Base-by-base conservation (phyloP, 805 yeast species). In the Wickerhamiella shivajii region DNA sequence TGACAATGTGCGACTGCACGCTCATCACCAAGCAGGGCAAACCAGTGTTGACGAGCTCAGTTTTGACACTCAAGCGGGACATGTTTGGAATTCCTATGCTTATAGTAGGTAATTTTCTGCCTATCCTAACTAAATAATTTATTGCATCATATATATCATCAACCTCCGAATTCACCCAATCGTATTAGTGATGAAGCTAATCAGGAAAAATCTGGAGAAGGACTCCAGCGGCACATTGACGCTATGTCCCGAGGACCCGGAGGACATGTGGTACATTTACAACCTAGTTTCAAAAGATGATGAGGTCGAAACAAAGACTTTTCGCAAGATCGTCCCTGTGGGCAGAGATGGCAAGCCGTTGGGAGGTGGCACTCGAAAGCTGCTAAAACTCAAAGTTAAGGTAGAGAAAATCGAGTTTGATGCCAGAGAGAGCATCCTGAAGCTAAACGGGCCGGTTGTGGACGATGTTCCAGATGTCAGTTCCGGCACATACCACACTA, bases 51-150 rank as follows among this genome's bases (percentile, higher is more conserved):
- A 80, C 96, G 0, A 71, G 81, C 18, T 76, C 93, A 46, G 75
- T 79, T 47, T 81, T 95, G 93, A 90, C 97, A 1, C 60, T 90
- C 43, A 84, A 85, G 50, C 64, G 96, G 52, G 97, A 87, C 51
- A 92, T 87, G 12, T 87, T 90, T 57, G 96, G 95, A 6, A 76
- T 87, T 34, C 98, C 98, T 11, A 77, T 90, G 83, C 85, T 87
- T 93, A 77, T 90, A 15, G 69, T 87, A 21, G 97, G 95, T 12
- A 90, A 83, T 51, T 87, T 87, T 52, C 61, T 87, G 45, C 97
- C 96, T 0, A 75, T 81, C 15, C 37, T 56, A 37, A 48, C 46
- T 9, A 50, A 38, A 39, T 15, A 28, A 11, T n/a, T n/a, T n/a
- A n/a, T n/a, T n/a, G n/a, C n/a, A n/a, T n/a, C n/a, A n/a, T n/a